Conservation (phyloP, 352 stramenopile genomes). For the Plasmopara muralis region DNA sequence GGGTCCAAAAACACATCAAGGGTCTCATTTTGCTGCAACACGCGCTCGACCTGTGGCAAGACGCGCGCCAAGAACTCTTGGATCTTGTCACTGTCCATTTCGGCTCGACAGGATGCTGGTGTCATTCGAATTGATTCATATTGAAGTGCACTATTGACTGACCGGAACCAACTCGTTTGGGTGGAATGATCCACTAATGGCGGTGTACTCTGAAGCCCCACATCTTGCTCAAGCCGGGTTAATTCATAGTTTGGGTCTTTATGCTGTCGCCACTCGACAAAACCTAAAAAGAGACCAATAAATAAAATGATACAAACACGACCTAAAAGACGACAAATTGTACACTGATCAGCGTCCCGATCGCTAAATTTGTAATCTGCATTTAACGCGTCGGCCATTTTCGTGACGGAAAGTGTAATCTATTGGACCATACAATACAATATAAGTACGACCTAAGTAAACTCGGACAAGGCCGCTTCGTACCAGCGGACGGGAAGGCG, state of each 20-base stretch:
- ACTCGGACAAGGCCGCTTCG: too few species aligned
- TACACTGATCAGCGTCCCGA: slow-evolving; percentile 70
- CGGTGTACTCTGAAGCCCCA: slow-evolving; percentile 65
- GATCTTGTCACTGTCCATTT: slow-evolving; percentile 68
- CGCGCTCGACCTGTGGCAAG: slow-evolving; percentile 63
- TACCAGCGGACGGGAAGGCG: slow-evolving; percentile 38
- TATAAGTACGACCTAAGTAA: not conserved
- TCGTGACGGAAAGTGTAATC: slow-evolving; percentile 74
- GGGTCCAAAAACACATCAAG: slow-evolving; percentile 80
- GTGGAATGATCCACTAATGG: slow-evolving; percentile 62
- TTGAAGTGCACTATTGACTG: slow-evolving; percentile 74
- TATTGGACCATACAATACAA: slow-evolving; percentile 11
- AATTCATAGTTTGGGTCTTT: slow-evolving; percentile 82
- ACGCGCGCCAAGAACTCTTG: slow-evolving; percentile 60
- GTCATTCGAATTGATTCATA: slow-evolving; percentile 70
- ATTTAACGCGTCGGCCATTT: slow-evolving; percentile 78
- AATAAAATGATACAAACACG: not conserved
- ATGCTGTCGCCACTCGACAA: slow-evolving; percentile 82
- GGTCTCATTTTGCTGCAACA: slow-evolving; percentile 81
- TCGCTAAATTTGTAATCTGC: slow-evolving; percentile 83
- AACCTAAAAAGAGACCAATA: slow-evolving; percentile 27
- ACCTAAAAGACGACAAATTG: not conserved
- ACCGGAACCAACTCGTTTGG: slow-evolving; percentile 81
- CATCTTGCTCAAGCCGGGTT: slow-evolving; percentile 65
- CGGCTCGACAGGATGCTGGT: slow-evolving; percentile 22